These are phyloP conservation scores for Pestalotiopsis sp. DNA, from an alignment of 2,329 filamentous ascomycete species.

Conservation along the genomic window DNA sequence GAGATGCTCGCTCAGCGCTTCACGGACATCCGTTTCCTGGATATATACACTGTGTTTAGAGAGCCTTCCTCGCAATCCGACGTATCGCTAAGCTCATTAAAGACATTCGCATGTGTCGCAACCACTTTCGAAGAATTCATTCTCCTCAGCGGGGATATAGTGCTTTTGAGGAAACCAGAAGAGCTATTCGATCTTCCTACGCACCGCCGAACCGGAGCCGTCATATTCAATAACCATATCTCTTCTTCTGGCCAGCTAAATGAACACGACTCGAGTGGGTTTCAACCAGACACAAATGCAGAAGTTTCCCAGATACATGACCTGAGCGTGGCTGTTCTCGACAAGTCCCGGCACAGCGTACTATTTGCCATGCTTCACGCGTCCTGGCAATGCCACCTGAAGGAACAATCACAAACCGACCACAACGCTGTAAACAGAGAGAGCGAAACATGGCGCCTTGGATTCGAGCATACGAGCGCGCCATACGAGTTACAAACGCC, in stretches of 20 bases:
- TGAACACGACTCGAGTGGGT: neutral
- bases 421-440: neutral
- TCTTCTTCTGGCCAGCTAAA: neutral
- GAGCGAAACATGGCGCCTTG: neutral
- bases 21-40: neutral
- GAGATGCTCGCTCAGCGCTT: conserved; percentile 3
- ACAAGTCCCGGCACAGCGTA: neutral
- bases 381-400: neutral
- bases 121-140: conserved; percentile 6
- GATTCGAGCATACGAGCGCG: neutral
- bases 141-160: neutral
- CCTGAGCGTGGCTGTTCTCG: neutral
- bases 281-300: neutral
- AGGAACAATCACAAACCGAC: neutral
- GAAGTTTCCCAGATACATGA: neutral
- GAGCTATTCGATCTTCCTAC: neutral
- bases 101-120: neutral
- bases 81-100: neutral
- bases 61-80: neutral
- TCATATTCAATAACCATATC: neutral
- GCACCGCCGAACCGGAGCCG: neutral
- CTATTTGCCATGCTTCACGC: neutral
- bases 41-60: neutral
- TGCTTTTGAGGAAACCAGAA: neutral
- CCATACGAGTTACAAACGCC: neutral